Evolutionary conservation across 1,139 yeast genomes (phyloP).

Genomic region (Suhomyces bolitotheri): DNA sequence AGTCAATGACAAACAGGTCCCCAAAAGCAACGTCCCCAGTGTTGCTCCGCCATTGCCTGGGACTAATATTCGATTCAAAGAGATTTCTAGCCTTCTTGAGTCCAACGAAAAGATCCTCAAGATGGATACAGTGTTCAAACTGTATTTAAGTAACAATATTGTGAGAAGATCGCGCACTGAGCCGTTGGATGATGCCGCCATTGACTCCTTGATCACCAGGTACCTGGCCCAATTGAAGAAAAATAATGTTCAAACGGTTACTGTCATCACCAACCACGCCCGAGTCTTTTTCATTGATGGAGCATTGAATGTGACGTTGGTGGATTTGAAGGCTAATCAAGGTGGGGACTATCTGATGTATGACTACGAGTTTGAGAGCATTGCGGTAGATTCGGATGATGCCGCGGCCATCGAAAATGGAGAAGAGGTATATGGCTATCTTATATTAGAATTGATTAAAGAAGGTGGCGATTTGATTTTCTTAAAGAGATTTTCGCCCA

Average conservation of each 20-base stretch:
- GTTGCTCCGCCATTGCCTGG: too few species aligned
- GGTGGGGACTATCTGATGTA: constrained; percentile 71
- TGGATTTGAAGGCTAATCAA: constrained; percentile 51
- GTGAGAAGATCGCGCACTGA: constrained; percentile 24
- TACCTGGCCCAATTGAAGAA: constrained; percentile 37
- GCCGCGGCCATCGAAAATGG: constrained; percentile 25
- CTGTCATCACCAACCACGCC: constrained; percentile 52
- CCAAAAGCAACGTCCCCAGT: not conserved
- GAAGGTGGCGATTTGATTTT: constrained; percentile 61
- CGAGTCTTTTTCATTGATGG: constrained; percentile 46
- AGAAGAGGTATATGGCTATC: constrained; percentile 52
- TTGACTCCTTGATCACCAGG: constrained; percentile 44
- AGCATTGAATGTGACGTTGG: constrained; percentile 39
- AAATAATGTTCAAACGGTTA: constrained; percentile 39
- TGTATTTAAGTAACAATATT: constrained; percentile 32
- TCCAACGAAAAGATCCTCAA: constrained; percentile 45
- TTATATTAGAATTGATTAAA: constrained; percentile 62
- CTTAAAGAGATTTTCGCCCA: constrained; percentile 41
- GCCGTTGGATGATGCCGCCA: constrained; percentile 35
- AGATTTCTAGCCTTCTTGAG: constrained; percentile 34
- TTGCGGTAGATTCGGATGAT: constrained; percentile 41
- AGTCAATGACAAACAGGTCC: not conserved
- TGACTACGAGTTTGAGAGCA: constrained; percentile 65
- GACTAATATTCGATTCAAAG: constrained; percentile 34
- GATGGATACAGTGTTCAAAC: constrained; percentile 41